Evolutionary conservation across 352 stramenopile species (phyloP).

Genomic region (Phytophthora quininea): DNA sequence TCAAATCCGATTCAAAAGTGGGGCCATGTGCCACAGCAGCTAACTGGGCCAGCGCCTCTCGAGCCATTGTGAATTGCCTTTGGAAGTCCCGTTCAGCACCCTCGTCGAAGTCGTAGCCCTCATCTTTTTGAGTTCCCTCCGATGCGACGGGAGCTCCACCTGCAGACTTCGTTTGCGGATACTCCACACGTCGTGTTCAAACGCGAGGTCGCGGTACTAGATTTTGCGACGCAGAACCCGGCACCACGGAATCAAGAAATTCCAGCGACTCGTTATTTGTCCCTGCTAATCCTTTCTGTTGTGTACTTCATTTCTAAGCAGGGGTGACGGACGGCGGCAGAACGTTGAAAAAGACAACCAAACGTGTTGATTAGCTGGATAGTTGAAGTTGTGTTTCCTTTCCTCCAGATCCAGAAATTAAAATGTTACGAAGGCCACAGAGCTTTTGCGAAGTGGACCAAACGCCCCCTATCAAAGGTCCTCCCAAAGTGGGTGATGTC

Average conservation of each 20-base stretch:
- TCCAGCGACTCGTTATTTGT: not conserved
- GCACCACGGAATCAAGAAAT: not conserved
- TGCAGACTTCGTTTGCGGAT: not conserved
- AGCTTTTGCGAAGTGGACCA: too few relatives aligned
- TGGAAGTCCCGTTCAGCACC: conserved; percentile 1
- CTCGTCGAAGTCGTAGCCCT: not conserved
- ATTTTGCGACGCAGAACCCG: not conserved
- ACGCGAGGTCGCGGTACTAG: not conserved
- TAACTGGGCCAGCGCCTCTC: conserved; percentile 2
- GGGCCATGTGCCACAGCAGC: not conserved
- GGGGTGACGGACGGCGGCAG: too few relatives aligned
- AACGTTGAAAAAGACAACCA: too few relatives aligned
- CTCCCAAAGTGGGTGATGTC: not conserved
- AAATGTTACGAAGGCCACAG: too few relatives aligned
- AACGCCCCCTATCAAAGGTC: too few relatives aligned
- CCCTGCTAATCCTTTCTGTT: too few relatives aligned
- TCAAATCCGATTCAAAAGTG: not conserved
- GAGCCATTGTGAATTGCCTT: not conserved
- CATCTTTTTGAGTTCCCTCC: not conserved
- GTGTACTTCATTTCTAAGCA: too few relatives aligned
- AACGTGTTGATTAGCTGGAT: too few relatives aligned
- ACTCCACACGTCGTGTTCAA: not conserved
- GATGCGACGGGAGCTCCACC: not conserved
- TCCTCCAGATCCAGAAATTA: too few relatives aligned
- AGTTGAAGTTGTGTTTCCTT: too few relatives aligned